A percentile compares a stretch with the other conserved stretches of the same genome.
phyloP scores from a whole-genome alignment of 176 grass and related monocot species.

The Juncus inflexus region DNA sequence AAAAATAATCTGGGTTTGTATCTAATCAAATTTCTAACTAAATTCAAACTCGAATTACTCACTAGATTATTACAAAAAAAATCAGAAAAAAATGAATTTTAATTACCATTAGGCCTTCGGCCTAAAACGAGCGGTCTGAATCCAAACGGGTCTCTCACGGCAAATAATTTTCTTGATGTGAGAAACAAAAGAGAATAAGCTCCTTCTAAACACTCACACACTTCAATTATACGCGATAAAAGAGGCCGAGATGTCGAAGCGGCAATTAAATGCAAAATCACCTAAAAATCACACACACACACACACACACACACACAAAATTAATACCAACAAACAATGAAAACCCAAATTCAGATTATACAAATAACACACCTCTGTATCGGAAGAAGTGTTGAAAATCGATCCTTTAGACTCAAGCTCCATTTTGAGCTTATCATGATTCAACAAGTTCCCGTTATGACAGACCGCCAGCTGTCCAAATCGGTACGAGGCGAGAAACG shows the following conservation, averaged over 20 bases:
- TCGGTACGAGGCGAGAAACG: constrained; percentile 78
- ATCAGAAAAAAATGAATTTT: neutral
- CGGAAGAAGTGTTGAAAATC: constrained; percentile 87
- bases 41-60: neutral
- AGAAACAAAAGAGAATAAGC: constrained; percentile 92
- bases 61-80: neutral
- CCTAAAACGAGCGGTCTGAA: constrained; percentile 92
- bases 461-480: constrained; percentile 77
- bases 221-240: constrained; percentile 65
- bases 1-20: too few species aligned
- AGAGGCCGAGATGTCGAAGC: constrained; percentile 66
- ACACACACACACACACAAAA: neutral
- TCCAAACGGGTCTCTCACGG: constrained; percentile 73
- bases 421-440: constrained; percentile 55
- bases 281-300: constrained; percentile 6
- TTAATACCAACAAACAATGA: neutral
- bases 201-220: constrained; percentile 61
- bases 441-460: constrained; percentile 88
- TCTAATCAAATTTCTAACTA: neutral
- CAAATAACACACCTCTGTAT: constrained; percentile 54
- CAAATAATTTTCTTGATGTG: constrained; percentile 66
- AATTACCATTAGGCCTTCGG: constrained; percentile 55
- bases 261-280: constrained; percentile 92
- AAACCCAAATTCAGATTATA: neutral
- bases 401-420: constrained; percentile 70